Percentiles rank a stretch among this genome's conserved stretches.
Conservation (phyloP, 805 yeast species). For the Vanderwaltozyma yarrowii region DNA sequence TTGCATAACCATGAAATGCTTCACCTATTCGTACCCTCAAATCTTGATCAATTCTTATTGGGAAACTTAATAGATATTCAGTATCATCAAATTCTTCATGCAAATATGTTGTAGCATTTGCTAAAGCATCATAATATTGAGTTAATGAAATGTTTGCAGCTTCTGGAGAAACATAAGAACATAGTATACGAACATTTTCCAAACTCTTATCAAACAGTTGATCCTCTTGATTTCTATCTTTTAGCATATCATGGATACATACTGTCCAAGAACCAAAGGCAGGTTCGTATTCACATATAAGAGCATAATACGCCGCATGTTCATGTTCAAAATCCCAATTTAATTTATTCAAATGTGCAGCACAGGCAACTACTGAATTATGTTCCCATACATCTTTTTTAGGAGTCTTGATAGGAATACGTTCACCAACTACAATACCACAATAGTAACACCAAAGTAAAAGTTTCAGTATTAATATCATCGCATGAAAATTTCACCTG, state of each 20-base stretch:
- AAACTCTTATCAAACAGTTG: constrained; percentile 11
- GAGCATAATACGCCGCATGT: constrained; percentile 6
- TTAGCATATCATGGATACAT: constrained; percentile 13
- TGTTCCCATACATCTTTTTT: constrained; percentile 12
- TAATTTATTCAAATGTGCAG: constrained; percentile 8
- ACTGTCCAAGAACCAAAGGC: constrained; percentile 18
- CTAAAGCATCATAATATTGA: constrained; percentile 7
- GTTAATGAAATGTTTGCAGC: constrained; percentile 5
- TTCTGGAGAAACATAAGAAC: constrained; percentile 4
- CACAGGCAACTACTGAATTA: constrained; percentile 15
- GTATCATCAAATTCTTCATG: neutral
- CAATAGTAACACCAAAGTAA: neutral
- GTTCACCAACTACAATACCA: neutral
- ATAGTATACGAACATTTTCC: constrained; percentile 3
- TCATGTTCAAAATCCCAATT: constrained; percentile 11
- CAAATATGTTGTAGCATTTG: constrained; percentile 10
- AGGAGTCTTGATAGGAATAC: neutral
- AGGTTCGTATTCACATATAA: constrained; percentile 15
- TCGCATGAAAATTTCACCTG: too few species aligned
- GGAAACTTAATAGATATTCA: constrained; percentile 3
- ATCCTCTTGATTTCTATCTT: constrained; percentile 1
- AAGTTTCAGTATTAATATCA: too few species aligned
- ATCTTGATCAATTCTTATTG: constrained; percentile 7
- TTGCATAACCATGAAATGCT: constrained; percentile 12
- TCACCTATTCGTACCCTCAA: constrained; percentile 4